Conservation (phyloP, 148 eudicot genomes). For the Spergularia marina region DNA sequence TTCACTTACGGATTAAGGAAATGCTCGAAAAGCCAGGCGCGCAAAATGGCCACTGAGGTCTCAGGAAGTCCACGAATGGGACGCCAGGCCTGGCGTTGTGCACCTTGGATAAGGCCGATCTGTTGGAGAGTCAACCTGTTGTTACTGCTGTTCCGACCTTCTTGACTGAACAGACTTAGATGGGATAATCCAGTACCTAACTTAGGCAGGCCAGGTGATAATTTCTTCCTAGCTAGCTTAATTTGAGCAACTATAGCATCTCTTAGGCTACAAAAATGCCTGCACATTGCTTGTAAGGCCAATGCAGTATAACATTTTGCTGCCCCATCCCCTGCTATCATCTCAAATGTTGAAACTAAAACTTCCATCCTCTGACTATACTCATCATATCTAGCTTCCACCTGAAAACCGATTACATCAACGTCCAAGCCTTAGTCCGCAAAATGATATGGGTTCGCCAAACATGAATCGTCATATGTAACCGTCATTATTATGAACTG, state of each 20-base stretch:
- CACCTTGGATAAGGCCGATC: constrained; percentile 56
- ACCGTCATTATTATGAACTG: neutral
- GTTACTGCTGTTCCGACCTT: constrained; percentile 31
- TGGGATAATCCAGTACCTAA: constrained; percentile 52
- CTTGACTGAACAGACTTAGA: constrained; percentile 54
- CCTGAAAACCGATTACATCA: constrained; percentile 37
- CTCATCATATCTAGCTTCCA: constrained; percentile 52
- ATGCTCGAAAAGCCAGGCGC: constrained; percentile 92
- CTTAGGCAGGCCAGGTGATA: constrained; percentile 48
- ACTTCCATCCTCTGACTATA: constrained; percentile 68
- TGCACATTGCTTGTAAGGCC: constrained; percentile 90
- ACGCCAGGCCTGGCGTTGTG: constrained; percentile 68
- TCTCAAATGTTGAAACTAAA: constrained; percentile 61
- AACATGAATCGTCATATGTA: neutral
- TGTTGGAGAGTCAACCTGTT: constrained; percentile 58
- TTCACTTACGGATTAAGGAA: constrained; percentile 82
- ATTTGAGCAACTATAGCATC: constrained; percentile 75
- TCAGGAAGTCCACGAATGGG: constrained; percentile 93
- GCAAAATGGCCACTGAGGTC: constrained; percentile 74
- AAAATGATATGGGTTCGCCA: neutral
- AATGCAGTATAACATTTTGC: constrained; percentile 88
- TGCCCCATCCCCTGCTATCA: constrained; percentile 69
- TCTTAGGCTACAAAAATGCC: constrained; percentile 76
- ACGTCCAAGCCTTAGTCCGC: neutral
- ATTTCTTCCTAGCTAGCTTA: constrained; percentile 36